Evolutionary conservation across 73 alveolate genomes (phyloP), one percentile per base, ranked within the genome.

Genomic region (Breviolum minutum): DNA sequence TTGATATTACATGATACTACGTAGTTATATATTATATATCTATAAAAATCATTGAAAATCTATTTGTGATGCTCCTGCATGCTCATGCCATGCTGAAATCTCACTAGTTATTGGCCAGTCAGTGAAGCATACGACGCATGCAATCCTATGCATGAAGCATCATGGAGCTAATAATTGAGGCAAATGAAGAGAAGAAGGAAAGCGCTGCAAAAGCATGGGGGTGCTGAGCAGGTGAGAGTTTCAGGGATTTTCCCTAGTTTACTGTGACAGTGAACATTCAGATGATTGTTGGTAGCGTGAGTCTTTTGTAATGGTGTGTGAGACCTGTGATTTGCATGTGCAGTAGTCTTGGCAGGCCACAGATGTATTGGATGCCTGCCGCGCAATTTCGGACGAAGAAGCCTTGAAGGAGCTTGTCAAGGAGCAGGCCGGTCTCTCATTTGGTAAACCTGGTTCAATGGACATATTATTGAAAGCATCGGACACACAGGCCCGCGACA

Each of bases 111-210:
- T 40, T 40, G 54, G 54, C 54, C 54, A 40, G 0, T 40, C 54
- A 40, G 54, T 40, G 54, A 40, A 40, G 54, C 54, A 40, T 2
- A 40, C 54, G 54, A 40, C 3, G 54, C 54, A 40, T 40, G 0
- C 54, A 40, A 40, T 40, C 54, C 54, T 40, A 2, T 40, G 3
- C 54, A 40, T 40, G 54, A 40, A 40, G 54, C 54, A 40, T 40
- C 54, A 40, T 40, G 54, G 54, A 71, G 81, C 81, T 8, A 20
- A n/a, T n/a, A n/a, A 22, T n/a, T 26, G 13, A 90, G 97, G 97
- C 97, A 90, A 63, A 90, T 90, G 88, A 90, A 90, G 97, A 90
- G 73, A 74, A 71, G 97, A 27, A 54, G 97, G 63, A 90, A 90
- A 61, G 88, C 63, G 11, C 14, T 90, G 87, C 97, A 90, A 63